A percentile compares a stretch with the other conserved stretches of the same genome.
Conservation (phyloP, 2,329 filamentous ascomycete species). For the Rutstroemia sp. region DNA sequence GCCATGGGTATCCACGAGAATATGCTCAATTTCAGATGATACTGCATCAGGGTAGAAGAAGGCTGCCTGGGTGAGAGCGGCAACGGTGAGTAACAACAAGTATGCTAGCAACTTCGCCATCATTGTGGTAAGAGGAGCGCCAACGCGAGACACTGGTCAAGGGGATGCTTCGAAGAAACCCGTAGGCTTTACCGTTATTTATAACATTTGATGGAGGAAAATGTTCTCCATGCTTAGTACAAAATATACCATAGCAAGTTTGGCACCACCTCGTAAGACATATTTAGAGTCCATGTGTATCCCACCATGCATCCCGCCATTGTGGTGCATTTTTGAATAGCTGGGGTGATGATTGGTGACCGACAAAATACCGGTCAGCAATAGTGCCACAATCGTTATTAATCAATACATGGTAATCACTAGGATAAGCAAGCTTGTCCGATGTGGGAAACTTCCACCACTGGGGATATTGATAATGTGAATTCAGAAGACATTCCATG, state of each 20-base stretch:
- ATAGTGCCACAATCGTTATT: not conserved
- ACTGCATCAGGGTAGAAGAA: conserved; percentile 19
- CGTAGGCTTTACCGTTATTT: no score
- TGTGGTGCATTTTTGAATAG: not conserved
- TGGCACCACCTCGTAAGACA: not conserved
- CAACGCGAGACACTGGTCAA: not conserved
- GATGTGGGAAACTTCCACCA: no score
- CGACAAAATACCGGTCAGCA: not conserved
- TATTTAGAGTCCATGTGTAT: not conserved
- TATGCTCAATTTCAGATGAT: conserved; percentile 18
- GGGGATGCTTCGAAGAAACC: no score
- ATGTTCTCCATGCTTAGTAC: no score
- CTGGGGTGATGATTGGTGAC: not conserved
- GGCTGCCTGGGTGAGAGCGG: not conserved
- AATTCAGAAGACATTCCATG: no score
- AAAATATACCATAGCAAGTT: not conserved
- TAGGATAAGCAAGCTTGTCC: not conserved
- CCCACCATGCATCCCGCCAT: not conserved
- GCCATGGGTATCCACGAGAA: conserved; percentile 19
- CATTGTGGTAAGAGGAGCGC: not conserved
- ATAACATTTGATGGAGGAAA: no score
- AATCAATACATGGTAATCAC: not conserved
- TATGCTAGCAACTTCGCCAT: not conserved
- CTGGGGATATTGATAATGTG: no score
- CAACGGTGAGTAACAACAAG: not conserved